Conservation (phyloP, 1,139 yeast genomes). For the Taphrina pruni region DNA sequence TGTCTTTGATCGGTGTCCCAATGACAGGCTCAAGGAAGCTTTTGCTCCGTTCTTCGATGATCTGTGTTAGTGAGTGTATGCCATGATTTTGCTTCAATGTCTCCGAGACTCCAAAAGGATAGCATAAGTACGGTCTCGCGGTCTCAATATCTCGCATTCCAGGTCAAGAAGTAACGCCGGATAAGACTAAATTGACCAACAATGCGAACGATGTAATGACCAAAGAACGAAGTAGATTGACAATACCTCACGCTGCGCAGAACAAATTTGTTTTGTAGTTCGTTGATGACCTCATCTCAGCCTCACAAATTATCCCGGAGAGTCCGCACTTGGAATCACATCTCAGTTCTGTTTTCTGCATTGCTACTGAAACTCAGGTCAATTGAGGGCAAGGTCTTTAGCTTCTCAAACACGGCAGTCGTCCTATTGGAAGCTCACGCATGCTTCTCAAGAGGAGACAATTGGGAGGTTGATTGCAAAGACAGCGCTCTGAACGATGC, state of each 20-base stretch:
- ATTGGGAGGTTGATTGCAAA: too few relatives aligned
- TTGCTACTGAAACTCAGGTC: neutral
- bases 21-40: slow-evolving; percentile 19
- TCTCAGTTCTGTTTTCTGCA: neutral
- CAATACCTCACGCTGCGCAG: too few relatives aligned
- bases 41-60: slow-evolving; percentile 23
- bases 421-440: neutral
- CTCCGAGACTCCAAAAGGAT: slow-evolving; percentile 29
- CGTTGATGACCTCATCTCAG: slow-evolving; percentile 6
- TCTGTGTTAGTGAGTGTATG: slow-evolving; percentile 18
- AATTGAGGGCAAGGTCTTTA: too few relatives aligned
- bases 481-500: neutral
- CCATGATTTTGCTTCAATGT: slow-evolving; percentile 25
- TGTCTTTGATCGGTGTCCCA: slow-evolving; percentile 12
- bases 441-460: too few relatives aligned
- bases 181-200: neutral
- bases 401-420: neutral
- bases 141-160: slow-evolving; percentile 16
- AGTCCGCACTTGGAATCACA: neutral
- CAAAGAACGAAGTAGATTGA: too few relatives aligned
- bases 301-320: slow-evolving; percentile 2
- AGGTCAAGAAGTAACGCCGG: neutral
- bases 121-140: slow-evolving; percentile 20
- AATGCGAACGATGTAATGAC: neutral
- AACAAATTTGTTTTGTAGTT: too few relatives aligned